These are phyloP conservation scores for Dryadomyces quercivorus DNA, from an alignment of 2,329 filamentous ascomycete species.

Conservation along the genomic window DNA sequence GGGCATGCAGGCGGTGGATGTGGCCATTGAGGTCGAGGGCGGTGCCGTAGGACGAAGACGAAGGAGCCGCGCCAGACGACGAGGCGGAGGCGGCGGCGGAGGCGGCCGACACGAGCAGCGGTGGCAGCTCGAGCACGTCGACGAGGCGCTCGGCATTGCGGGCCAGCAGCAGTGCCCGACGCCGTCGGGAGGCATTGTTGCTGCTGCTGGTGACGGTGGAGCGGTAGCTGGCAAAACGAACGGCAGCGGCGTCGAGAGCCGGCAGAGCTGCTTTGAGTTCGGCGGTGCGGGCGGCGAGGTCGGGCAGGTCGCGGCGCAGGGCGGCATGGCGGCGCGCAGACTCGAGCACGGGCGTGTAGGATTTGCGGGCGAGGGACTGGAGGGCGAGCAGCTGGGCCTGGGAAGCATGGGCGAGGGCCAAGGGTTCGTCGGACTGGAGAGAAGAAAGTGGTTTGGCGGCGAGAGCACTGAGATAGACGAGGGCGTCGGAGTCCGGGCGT, in stretches of 20 bases:
- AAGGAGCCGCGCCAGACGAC: not conserved
- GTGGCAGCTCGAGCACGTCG: constrained; percentile 82
- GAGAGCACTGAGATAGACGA: constrained; percentile 65
- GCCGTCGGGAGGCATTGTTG: constrained; percentile 53
- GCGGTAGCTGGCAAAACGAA: constrained; percentile 59
- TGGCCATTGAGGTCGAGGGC: constrained; percentile 90
- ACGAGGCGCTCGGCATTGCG: constrained; percentile 82
- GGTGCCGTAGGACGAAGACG: constrained; percentile 49
- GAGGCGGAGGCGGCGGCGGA: constrained; percentile 25
- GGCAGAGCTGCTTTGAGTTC: constrained; percentile 64
- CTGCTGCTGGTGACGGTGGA: constrained; percentile 25
- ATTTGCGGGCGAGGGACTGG: constrained; percentile 80
- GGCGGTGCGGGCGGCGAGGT: constrained; percentile 50
- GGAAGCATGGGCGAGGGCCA: constrained; percentile 66
- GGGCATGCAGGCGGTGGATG: constrained; percentile 69
- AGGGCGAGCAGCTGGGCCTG: constrained; percentile 74
- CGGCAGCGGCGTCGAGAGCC: constrained; percentile 63
- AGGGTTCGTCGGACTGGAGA: constrained; percentile 62
- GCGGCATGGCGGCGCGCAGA: constrained; percentile 69
- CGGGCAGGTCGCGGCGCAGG: constrained; percentile 59
- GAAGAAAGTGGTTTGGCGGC: constrained; percentile 64
- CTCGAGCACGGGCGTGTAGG: constrained; percentile 71
- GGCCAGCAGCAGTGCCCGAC: constrained; percentile 67
- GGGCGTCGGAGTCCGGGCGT: constrained; percentile 36
- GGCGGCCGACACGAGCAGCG: constrained; percentile 70